phyloP scores from a whole-genome alignment of 169 alveolate genomes.

The Plasmodium vinckei region DNA sequence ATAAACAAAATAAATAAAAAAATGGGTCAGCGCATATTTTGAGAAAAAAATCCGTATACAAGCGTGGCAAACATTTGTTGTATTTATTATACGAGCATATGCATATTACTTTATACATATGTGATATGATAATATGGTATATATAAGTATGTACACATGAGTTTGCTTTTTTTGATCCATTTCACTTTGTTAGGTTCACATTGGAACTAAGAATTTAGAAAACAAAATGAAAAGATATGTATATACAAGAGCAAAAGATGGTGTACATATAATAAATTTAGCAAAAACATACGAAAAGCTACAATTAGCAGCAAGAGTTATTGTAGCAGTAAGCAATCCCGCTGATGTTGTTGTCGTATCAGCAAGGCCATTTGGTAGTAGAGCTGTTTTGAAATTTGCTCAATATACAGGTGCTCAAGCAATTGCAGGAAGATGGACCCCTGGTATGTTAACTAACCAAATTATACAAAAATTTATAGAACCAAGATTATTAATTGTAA shows the following conservation, averaged over 20 bases:
- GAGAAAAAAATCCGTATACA: too few species aligned
- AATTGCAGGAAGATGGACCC: conserved; percentile 98
- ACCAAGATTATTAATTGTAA: conserved; percentile 98
- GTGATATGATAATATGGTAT: too few species aligned
- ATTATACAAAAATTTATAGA: conserved; percentile 97
- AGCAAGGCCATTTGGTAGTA: conserved; percentile 96
- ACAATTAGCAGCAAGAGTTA: conserved; percentile 98
- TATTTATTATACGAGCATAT: too few species aligned
- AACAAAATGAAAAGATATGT: conserved; percentile 97
- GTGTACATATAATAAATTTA: conserved; percentile 96
- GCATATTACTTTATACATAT: too few species aligned
- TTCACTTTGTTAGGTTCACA: conserved; percentile 90
- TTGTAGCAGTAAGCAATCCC: conserved; percentile 98
- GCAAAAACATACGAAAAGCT: conserved; percentile 99
- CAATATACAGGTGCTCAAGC: conserved; percentile 97
- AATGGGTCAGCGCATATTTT: too few species aligned
- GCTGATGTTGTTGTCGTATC: conserved; percentile 98
- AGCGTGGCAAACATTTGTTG: too few species aligned
- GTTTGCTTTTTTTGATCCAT: not conserved
- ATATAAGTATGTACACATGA: too few species aligned
- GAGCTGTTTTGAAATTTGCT: conserved; percentile 99
- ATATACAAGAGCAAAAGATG: conserved; percentile 96
- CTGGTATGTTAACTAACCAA: conserved; percentile 99
- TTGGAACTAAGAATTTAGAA: conserved; percentile 97
- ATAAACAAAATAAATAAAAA: too few species aligned